phyloP scores from a whole-genome alignment of 2,329 filamentous ascomycete genomes.

The Dissoconium aciculare region DNA sequence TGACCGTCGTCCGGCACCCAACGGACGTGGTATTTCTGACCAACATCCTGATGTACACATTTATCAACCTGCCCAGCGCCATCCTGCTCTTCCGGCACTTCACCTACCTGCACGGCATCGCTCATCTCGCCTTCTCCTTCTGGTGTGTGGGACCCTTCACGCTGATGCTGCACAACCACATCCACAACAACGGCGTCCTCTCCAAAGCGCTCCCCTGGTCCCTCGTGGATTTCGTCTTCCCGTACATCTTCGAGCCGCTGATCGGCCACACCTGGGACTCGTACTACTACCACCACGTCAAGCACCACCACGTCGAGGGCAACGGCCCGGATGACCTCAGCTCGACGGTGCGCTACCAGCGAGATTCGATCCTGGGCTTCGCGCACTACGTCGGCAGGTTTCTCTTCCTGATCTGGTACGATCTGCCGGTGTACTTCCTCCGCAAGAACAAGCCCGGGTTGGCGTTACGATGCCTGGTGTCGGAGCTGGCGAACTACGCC shows the following conservation, averaged over 20 bases:
- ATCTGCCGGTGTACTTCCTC: constrained; percentile 59
- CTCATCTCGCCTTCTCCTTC: constrained; percentile 50
- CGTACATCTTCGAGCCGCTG: constrained; percentile 58
- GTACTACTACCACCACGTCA: constrained; percentile 75
- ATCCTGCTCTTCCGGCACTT: constrained; percentile 50
- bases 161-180: constrained; percentile 72
- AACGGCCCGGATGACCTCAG: constrained; percentile 65
- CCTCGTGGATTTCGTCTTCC: constrained; percentile 48
- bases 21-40: constrained; percentile 68
- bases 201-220: constrained; percentile 34
- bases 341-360: constrained; percentile 61
- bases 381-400: constrained; percentile 60
- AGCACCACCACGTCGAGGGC: constrained; percentile 70
- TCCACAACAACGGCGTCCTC: constrained; percentile 59
- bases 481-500: constrained; percentile 45
- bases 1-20: constrained; percentile 44
- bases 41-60: constrained; percentile 57
- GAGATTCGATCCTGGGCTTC: constrained; percentile 52
- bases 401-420: constrained; percentile 57
- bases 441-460: constrained; percentile 42
- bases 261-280: constrained; percentile 78
- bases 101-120: constrained; percentile 49
- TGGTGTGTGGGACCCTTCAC: constrained; percentile 63
- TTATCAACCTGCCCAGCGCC: constrained; percentile 55
- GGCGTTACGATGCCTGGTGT: constrained; percentile 43